phyloP scores from a whole-genome alignment of 2,329 filamentous ascomycete species.

The Xylariaceae sp. region DNA sequence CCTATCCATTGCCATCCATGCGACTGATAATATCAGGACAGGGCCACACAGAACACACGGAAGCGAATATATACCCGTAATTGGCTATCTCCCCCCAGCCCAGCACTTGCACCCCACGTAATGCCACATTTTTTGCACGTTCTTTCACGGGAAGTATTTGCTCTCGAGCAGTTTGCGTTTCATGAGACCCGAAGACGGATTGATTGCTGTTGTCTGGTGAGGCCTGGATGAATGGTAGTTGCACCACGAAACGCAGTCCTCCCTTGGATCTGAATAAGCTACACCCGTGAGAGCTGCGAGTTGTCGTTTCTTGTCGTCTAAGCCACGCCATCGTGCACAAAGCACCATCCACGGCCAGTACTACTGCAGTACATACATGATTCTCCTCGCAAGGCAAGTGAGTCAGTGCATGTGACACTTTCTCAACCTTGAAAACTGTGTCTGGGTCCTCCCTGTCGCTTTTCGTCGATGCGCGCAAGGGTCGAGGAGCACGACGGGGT shows the following conservation, averaged over 20 bases:
- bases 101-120: not conserved
- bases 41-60: not conserved
- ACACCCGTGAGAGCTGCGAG: not conserved
- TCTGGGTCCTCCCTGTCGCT: not conserved
- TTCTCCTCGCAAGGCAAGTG: not conserved
- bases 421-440: not conserved
- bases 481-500: not conserved
- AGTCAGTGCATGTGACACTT: not conserved
- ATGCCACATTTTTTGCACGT: not conserved
- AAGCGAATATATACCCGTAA: not conserved
- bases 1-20: slow-evolving; percentile 1
- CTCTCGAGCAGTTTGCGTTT: not conserved
- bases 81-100: not conserved
- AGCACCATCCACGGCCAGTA: not conserved
- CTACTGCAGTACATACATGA: not conserved
- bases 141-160: not conserved
- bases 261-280: not conserved
- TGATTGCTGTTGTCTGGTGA: not conserved
- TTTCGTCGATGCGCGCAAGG: not conserved
- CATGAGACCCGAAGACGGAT: not conserved
- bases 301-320: not conserved
- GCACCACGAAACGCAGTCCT: not conserved
- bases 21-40: not conserved
- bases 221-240: not conserved
- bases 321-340: slow-evolving; percentile 4